A percentile compares a stretch with the other conserved stretches of the same genome.
These are phyloP conservation scores for Guadua angustifolia DNA, from an alignment of 176 grass and related monocot species.

Conservation along the genomic window DNA sequence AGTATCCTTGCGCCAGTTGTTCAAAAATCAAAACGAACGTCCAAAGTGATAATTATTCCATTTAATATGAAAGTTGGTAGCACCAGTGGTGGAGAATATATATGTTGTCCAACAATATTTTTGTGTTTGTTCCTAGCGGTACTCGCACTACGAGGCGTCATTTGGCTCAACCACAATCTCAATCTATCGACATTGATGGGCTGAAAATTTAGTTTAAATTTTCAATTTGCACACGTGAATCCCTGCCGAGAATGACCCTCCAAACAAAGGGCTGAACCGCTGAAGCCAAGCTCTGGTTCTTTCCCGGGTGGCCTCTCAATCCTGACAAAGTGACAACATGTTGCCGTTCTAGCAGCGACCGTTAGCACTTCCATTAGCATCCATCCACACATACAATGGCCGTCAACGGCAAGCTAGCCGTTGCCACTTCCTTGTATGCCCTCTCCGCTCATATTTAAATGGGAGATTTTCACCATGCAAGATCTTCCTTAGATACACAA, in stretches of 20 bases:
- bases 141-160: too few relatives aligned
- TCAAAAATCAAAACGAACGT: not conserved
- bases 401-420: too few relatives aligned
- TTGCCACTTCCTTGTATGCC: not conserved
- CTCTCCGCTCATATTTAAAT: not conserved
- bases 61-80: not conserved
- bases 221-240: too few relatives aligned
- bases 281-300: slow-evolving; percentile 76
- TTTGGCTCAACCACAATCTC: too few relatives aligned
- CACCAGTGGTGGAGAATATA: not conserved
- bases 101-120: not conserved
- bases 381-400: too few relatives aligned
- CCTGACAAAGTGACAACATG: too few relatives aligned
- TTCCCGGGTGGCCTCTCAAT: slow-evolving; percentile 14
- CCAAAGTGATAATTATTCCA: not conserved
- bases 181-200: too few relatives aligned
- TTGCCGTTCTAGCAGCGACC: too few relatives aligned
- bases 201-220: too few relatives aligned
- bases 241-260: slow-evolving; percentile 31
- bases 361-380: too few relatives aligned
- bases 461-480: not conserved
- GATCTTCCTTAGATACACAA: too few relatives aligned
- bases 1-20: slow-evolving; percentile 4
- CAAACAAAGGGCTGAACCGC: slow-evolving; percentile 60
- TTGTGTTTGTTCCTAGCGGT: not conserved